phyloP scores from a whole-genome alignment of 1,139 yeast species.

The Scheffersomyces illinoinensis region DNA sequence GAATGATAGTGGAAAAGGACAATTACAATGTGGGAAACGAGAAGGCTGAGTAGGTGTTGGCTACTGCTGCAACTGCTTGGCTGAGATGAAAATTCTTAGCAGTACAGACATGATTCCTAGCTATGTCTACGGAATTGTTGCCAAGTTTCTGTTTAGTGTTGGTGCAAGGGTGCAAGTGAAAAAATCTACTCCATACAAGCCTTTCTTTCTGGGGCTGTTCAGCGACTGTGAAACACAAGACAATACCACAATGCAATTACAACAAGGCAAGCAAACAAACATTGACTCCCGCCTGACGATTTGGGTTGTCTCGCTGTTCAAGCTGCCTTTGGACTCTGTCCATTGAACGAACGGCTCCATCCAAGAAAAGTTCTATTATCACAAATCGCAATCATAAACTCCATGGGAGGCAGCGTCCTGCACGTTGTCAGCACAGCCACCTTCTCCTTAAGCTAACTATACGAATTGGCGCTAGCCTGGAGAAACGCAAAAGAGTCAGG shows the following conservation, averaged over 20 bases:
- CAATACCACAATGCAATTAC: neutral
- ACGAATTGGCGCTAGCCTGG: neutral
- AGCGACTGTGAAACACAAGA: neutral
- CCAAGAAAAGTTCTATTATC: neutral
- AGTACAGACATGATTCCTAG: neutral
- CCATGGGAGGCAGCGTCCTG: neutral
- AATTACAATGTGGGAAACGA: neutral
- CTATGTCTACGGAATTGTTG: neutral
- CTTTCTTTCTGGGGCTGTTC: neutral
- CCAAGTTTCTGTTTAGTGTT: neutral
- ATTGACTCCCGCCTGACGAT: neutral
- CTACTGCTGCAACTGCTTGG: neutral
- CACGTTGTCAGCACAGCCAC: constrained; percentile 1
- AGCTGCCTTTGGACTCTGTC: neutral
- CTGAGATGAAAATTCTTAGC: neutral
- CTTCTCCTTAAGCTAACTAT: neutral
- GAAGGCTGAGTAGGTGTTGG: neutral
- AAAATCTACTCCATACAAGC: neutral
- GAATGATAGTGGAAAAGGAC: neutral
- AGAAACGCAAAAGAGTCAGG: neutral
- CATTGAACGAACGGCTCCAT: neutral
- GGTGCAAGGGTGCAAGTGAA: neutral
- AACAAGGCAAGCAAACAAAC: neutral
- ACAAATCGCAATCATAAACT: neutral
- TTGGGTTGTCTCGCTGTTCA: neutral